phyloP scores from a whole-genome alignment of 176 grass and related monocot genomes.

The Leersia perrieri region DNA sequence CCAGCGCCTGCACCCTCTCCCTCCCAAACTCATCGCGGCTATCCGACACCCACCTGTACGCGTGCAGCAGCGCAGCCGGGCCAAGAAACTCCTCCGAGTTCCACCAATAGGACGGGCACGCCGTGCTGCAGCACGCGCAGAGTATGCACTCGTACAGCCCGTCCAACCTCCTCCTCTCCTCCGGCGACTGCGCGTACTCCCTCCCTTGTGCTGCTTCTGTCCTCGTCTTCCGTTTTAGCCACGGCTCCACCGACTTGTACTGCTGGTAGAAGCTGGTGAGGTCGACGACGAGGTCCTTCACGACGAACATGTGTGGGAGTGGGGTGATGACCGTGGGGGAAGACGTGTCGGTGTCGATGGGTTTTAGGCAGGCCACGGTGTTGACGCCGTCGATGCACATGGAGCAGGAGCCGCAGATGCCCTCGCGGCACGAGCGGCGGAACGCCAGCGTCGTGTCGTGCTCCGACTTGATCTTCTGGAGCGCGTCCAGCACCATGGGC shows the following conservation, averaged over 20 bases:
- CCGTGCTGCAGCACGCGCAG: conserved; percentile 71
- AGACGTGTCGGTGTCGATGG: conserved; percentile 45
- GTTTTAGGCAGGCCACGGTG: conserved; percentile 70
- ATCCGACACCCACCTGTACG: conserved; percentile 63
- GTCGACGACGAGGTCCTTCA: conserved; percentile 77
- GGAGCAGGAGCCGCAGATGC: conserved; percentile 71
- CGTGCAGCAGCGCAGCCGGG: conserved; percentile 56
- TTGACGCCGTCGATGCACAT: conserved; percentile 84
- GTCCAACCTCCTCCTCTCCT: conserved; percentile 56
- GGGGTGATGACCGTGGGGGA: conserved; percentile 58
- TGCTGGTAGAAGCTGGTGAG: conserved; percentile 79
- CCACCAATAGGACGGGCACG: conserved; percentile 84
- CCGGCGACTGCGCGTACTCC: conserved; percentile 54
- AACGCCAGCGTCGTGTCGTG: conserved; percentile 58
- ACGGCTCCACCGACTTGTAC: conserved; percentile 71
- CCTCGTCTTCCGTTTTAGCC: conserved; percentile 66
- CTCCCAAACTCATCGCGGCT: conserved; percentile 52
- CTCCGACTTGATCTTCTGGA: conserved; percentile 79
- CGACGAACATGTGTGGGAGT: conserved; percentile 74
- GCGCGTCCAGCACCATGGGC: conserved; percentile 68
- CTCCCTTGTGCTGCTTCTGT: background rate
- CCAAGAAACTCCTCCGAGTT: conserved; percentile 72
- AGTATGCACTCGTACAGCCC: conserved; percentile 87
- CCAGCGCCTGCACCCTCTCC: conserved; percentile 59
- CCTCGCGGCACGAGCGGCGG: conserved; percentile 73